These are phyloP conservation scores for Pseudophaeomoniella oleicola DNA, from an alignment of 2,329 filamentous ascomycete genomes.

Conservation along the genomic window DNA sequence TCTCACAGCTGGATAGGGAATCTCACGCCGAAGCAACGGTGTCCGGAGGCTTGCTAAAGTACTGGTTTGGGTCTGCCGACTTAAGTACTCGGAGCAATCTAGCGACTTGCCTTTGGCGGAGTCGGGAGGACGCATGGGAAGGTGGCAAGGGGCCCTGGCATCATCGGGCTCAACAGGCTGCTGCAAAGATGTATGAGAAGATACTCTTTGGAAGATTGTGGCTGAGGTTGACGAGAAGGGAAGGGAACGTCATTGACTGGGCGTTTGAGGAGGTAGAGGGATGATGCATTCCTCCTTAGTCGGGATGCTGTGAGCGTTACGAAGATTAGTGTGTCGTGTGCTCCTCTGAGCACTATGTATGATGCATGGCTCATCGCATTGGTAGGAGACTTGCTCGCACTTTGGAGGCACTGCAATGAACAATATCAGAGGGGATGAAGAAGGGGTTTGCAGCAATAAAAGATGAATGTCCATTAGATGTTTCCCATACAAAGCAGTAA, in stretches of 20 bases:
- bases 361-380: too few relatives aligned
- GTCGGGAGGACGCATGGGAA: conserved; percentile 45
- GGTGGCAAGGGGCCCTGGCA: conserved; percentile 45
- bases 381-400: too few relatives aligned
- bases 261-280: neutral
- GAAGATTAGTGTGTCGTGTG: too few relatives aligned
- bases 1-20: conserved; percentile 60
- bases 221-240: neutral
- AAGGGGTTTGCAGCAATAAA: too few relatives aligned
- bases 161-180: conserved; percentile 34
- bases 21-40: conserved; percentile 67
- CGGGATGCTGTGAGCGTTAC: too few relatives aligned
- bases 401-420: too few relatives aligned
- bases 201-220: conserved; percentile 27
- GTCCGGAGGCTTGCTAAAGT: conserved; percentile 76
- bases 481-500: too few relatives aligned
- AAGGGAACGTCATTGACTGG: neutral
- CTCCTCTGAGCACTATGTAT: too few relatives aligned
- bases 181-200: conserved; percentile 36
- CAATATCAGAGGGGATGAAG: too few relatives aligned
- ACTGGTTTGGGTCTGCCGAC: conserved; percentile 76
- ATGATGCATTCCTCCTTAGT: too few relatives aligned
- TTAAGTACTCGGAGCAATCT: conserved; percentile 57
- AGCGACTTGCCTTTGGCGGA: conserved; percentile 61
- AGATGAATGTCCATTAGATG: too few relatives aligned